These are phyloP conservation scores for Tetrahymena thermophila DNA, from an alignment of 73 alveolate species.

Conservation along the genomic window DNA sequence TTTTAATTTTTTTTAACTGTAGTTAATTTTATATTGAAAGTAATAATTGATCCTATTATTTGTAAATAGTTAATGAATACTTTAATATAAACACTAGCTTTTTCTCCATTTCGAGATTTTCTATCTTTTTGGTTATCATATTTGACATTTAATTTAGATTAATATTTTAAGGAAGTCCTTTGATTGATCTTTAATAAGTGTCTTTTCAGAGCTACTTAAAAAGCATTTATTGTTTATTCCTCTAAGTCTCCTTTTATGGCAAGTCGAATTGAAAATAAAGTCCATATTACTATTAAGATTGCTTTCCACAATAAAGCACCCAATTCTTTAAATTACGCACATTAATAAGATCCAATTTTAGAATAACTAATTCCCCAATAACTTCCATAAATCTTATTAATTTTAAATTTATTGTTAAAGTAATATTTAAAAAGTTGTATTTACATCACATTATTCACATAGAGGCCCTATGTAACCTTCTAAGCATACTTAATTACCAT, in stretches of 20 bases:
- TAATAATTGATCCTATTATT: slow-evolving; percentile 10
- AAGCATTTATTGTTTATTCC: neutral
- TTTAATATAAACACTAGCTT: slow-evolving; percentile 15
- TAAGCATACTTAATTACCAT: slow-evolving; percentile 4
- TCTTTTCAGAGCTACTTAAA: neutral
- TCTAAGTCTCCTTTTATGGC: slow-evolving; percentile 2
- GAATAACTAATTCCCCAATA: neutral
- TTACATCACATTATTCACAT: slow-evolving; percentile 34
- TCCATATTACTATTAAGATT: neutral
- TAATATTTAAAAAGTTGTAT: neutral
- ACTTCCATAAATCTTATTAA: neutral
- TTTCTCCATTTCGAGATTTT: neutral
- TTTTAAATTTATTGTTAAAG: neutral
- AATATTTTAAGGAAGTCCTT: neutral
- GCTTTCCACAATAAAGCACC: neutral
- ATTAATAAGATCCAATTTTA: neutral
- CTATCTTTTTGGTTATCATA: neutral
- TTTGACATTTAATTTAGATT: neutral
- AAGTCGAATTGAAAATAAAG: slow-evolving; percentile 2
- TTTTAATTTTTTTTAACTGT: neutral
- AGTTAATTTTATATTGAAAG: neutral
- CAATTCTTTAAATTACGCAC: neutral
- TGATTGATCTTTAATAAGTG: neutral
- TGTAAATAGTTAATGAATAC: neutral
- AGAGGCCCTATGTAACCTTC: slow-evolving; percentile 29